Conservation (phyloP, 495 filamentous ascomycete genomes). For the Aspergillus steynii region DNA sequence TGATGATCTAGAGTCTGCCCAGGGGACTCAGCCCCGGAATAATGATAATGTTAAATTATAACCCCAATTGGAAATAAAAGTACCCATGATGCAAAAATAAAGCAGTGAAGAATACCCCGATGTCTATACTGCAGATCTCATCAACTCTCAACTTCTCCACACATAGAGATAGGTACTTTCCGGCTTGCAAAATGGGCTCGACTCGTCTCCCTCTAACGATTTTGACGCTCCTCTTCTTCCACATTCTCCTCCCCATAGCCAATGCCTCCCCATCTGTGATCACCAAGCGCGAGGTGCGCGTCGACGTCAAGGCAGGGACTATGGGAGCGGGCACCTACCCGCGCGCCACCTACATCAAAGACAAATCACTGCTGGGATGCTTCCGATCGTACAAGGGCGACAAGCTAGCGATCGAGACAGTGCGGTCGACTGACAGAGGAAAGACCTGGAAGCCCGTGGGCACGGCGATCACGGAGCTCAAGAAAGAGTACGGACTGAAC, state of each 20-base stretch:
- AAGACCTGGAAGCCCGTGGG: slow-evolving; percentile 9
- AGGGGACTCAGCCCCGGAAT: neutral
- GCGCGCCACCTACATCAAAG: slow-evolving; percentile 11
- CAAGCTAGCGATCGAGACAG: slow-evolving; percentile 1
- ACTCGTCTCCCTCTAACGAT: neutral
- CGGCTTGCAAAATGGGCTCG: neutral
- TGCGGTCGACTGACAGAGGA: slow-evolving; percentile 8
- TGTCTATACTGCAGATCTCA: neutral
- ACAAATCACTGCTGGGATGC: slow-evolving; percentile 10
- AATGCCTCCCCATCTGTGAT: neutral
- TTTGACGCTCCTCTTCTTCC: neutral
- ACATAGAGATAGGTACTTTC: neutral
- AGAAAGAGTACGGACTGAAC: slow-evolving; percentile 4
- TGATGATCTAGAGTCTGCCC: neutral
- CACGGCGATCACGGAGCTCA: slow-evolving; percentile 1
- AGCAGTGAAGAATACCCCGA: neutral
- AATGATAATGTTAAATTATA: neutral
- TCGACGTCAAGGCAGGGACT: neutral
- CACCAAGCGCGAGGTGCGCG: neutral
- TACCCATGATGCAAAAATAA: neutral
- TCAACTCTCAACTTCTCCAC: neutral
- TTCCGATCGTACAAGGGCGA: neutral
- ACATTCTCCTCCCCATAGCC: neutral
- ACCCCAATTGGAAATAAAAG: neutral
- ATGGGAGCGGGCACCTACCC: slow-evolving; percentile 10